phyloP scores from a whole-genome alignment of 2,329 filamentous ascomycete genomes.

The Botrytis pseudocinerea region DNA sequence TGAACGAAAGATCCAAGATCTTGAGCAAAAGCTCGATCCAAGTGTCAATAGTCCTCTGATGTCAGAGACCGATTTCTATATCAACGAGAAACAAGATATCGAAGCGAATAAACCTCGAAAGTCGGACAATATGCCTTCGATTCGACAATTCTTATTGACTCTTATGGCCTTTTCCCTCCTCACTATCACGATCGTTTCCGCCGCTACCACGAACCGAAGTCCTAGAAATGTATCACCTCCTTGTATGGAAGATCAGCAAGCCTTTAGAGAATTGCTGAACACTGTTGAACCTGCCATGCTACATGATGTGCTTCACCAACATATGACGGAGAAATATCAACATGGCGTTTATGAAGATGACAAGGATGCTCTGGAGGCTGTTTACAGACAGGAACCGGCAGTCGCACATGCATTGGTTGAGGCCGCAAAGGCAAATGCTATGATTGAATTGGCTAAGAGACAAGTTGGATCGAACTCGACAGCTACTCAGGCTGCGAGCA shows the following conservation, averaged over 20 bases:
- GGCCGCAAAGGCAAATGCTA: slow-evolving; percentile 47
- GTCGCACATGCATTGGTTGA: slow-evolving; percentile 64
- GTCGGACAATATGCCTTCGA: slow-evolving; percentile 43
- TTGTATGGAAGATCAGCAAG: slow-evolving; percentile 33
- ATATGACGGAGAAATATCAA: slow-evolving; percentile 63
- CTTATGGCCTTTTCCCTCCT: slow-evolving; percentile 40
- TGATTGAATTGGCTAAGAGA: slow-evolving; percentile 56
- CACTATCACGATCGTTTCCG: slow-evolving; percentile 43
- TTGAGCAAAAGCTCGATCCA: slow-evolving; percentile 24
- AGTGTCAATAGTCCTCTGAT: slow-evolving; percentile 6
- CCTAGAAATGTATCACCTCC: slow-evolving; percentile 22
- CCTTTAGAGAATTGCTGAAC: slow-evolving; percentile 57
- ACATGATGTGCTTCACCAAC: slow-evolving; percentile 65
- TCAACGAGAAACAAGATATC: slow-evolving; percentile 23
- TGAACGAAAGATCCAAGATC: slow-evolving; percentile 26
- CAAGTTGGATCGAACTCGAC: slow-evolving; percentile 43
- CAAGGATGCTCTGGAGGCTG: slow-evolving; percentile 60
- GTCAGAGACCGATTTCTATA: background rate
- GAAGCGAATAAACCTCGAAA: slow-evolving; percentile 21
- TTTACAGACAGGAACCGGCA: slow-evolving; percentile 60
- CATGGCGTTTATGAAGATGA: slow-evolving; percentile 69
- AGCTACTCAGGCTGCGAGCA: slow-evolving; percentile 1
- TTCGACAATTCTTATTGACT: slow-evolving; percentile 43
- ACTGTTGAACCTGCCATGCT: slow-evolving; percentile 60
- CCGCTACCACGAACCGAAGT: slow-evolving; percentile 34